phyloP scores from a whole-genome alignment of 768 basidiomycete genomes.

The Hericium coralloides region DNA sequence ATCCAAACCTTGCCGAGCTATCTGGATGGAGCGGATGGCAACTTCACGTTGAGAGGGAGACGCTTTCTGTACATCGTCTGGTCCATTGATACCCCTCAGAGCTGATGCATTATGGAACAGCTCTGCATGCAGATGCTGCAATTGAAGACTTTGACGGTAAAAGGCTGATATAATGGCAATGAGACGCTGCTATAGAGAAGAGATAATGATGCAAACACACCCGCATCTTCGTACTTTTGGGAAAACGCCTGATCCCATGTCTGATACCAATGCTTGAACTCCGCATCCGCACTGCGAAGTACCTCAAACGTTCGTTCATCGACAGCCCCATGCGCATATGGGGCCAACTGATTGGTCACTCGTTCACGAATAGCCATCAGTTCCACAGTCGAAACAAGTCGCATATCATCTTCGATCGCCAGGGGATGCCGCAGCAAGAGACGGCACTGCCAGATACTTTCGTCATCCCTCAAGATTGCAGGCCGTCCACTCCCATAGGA shows the following conservation, averaged over 20 bases:
- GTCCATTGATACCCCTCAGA: slow-evolving; percentile 73
- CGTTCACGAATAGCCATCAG: slow-evolving; percentile 85
- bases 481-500: slow-evolving; percentile 94
- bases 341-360: slow-evolving; percentile 74
- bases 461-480: slow-evolving; percentile 87
- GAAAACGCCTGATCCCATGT: slow-evolving; percentile 77
- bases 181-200: not conserved
- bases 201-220: slow-evolving; percentile 27
- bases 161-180: slow-evolving; percentile 40
- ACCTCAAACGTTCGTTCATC: slow-evolving; percentile 63
- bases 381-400: slow-evolving; percentile 90
- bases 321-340: slow-evolving; percentile 63
- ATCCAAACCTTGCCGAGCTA: slow-evolving; percentile 72
- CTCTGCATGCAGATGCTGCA: slow-evolving; percentile 82
- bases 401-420: slow-evolving; percentile 88
- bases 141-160: slow-evolving; percentile 82
- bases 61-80: slow-evolving; percentile 83
- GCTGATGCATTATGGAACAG: slow-evolving; percentile 81
- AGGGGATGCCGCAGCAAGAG: slow-evolving; percentile 79
- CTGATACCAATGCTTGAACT: slow-evolving; percentile 77
- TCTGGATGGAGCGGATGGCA: slow-evolving; percentile 74
- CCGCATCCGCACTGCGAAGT: slow-evolving; percentile 62
- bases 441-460: slow-evolving; percentile 77
- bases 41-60: slow-evolving; percentile 67
- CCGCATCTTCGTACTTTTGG: slow-evolving; percentile 75